A percentile compares a stretch with the other conserved stretches of the same genome.
Evolutionary conservation across 2,329 filamentous ascomycete species (phyloP).

Genomic region (Diaporthe australafricana): DNA sequence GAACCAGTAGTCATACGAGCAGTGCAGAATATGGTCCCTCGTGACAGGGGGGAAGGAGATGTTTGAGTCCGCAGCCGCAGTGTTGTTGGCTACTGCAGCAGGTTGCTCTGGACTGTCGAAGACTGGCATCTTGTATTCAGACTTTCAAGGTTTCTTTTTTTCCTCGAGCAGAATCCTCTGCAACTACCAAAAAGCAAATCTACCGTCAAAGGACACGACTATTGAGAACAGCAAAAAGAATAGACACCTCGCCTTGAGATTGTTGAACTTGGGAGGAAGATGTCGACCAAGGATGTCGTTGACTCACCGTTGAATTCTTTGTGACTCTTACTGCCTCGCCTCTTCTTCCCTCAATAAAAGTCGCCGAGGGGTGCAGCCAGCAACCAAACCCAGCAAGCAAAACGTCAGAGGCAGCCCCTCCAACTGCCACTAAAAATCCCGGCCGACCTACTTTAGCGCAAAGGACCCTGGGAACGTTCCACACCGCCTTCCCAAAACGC

Average conservation of each 20-base stretch:
- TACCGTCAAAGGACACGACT: not conserved
- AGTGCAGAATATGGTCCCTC: constrained; percentile 89
- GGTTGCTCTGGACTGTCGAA: constrained; percentile 40
- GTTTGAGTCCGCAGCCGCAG: constrained; percentile 37
- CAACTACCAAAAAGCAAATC: not conserved
- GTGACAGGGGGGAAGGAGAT: constrained; percentile 86
- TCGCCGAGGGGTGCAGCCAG: not conserved
- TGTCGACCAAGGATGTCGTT: not conserved
- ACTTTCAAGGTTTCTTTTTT: not conserved
- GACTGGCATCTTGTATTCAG: constrained; percentile 46
- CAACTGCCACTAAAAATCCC: constrained; percentile 18
- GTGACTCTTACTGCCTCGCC: constrained; percentile 19
- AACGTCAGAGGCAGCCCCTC: constrained; percentile 34
- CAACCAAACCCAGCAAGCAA: not conserved
- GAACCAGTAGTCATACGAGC: constrained; percentile 94
- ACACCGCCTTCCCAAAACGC: constrained; percentile 33
- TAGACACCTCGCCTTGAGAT: not conserved
- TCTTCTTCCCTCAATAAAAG: not conserved
- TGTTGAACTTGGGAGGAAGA: not conserved
- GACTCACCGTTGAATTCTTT: constrained; percentile 25
- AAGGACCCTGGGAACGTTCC: not conserved
- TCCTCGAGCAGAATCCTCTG: not conserved
- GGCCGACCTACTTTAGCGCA: not conserved
- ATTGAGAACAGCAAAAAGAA: not conserved
- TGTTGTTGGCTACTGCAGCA: constrained; percentile 37